These are phyloP conservation scores for Lentinula detonsa DNA, from an alignment of 768 basidiomycete genomes.

Conservation along the genomic window DNA sequence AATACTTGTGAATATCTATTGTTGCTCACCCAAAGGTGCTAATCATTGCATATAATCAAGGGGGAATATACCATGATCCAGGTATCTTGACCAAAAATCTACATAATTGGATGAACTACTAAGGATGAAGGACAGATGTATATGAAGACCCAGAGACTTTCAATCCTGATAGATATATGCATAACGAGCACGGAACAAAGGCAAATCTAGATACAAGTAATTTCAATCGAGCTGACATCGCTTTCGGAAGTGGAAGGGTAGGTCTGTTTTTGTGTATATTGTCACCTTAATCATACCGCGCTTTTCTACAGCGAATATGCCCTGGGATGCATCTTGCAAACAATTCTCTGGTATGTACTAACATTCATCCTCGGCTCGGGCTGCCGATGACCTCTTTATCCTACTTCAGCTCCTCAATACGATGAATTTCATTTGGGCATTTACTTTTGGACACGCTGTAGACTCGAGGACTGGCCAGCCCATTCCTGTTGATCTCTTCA, in stretches of 20 bases:
- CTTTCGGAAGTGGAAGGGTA: conserved; percentile 15
- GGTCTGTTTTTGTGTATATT: background rate
- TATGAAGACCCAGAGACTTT: conserved; percentile 14
- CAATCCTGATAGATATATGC: conserved; percentile 12
- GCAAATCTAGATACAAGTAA: conserved; percentile 9
- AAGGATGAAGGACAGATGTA: background rate
- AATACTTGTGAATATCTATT: conserved; percentile 11
- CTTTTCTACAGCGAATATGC: conserved; percentile 12
- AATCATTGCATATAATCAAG: background rate
- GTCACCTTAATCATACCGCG: too few relatives aligned
- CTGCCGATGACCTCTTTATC: background rate
- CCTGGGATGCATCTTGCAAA: conserved; percentile 14
- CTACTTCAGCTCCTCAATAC: conserved; percentile 15
- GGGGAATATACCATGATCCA: conserved; percentile 14
- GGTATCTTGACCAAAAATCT: background rate
- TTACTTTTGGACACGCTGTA: conserved; percentile 15
- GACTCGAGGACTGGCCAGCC: conserved; percentile 2
- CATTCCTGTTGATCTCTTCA: conserved; percentile 10
- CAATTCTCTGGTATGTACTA: conserved; percentile 12
- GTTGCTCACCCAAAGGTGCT: too few relatives aligned
- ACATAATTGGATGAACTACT: background rate
- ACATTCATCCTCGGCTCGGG: background rate
- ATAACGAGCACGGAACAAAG: conserved; percentile 9
- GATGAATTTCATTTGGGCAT: conserved; percentile 25
- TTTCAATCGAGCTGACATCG: conserved; percentile 7